phyloP scores from a whole-genome alignment of 768 basidiomycete genomes.

The Rubroboletus pulcherrimus region DNA sequence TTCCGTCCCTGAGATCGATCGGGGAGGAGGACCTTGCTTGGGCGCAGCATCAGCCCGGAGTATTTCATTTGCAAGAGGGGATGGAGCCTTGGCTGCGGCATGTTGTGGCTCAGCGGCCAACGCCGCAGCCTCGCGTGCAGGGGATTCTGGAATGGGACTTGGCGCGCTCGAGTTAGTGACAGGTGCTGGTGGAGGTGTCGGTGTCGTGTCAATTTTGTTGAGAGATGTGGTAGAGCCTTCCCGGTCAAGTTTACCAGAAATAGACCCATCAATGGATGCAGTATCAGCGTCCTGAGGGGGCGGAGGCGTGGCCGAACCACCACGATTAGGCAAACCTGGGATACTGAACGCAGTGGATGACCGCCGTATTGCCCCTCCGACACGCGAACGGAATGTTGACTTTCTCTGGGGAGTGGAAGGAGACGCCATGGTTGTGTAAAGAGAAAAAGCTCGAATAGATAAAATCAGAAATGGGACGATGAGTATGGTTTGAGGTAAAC shows the following conservation, averaged over 20 bases:
- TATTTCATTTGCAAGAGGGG: conserved; percentile 39
- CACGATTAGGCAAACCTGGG: conserved; percentile 32
- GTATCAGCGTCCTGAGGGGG: conserved; percentile 28
- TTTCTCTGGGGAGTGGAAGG: conserved; percentile 35
- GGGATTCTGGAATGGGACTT: conserved; percentile 70
- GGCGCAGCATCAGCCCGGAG: conserved; percentile 16
- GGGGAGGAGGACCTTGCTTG: conserved; percentile 12
- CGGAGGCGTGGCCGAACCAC: conserved; percentile 22
- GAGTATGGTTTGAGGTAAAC: conserved; percentile 7
- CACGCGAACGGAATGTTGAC: conserved; percentile 51
- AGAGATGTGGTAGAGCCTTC: conserved; percentile 29
- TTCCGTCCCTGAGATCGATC: conserved; percentile 21
- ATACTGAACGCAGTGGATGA: conserved; percentile 54
- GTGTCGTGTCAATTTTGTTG: conserved; percentile 32
- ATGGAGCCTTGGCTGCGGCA: conserved; percentile 32
- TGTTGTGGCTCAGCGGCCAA: conserved; percentile 29
- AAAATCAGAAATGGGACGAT: conserved; percentile 7
- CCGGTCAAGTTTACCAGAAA: conserved; percentile 29
- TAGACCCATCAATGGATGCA: conserved; percentile 23
- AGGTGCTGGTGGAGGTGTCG: conserved; percentile 28
- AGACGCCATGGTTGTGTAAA: conserved; percentile 26
- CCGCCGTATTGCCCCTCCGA: conserved; percentile 58
- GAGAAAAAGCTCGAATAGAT: neutral
- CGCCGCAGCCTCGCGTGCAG: conserved; percentile 52
- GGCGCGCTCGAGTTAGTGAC: conserved; percentile 34